Conservation (phyloP, 2,329 filamentous ascomycete species). For the Ophiostoma montium region DNA sequence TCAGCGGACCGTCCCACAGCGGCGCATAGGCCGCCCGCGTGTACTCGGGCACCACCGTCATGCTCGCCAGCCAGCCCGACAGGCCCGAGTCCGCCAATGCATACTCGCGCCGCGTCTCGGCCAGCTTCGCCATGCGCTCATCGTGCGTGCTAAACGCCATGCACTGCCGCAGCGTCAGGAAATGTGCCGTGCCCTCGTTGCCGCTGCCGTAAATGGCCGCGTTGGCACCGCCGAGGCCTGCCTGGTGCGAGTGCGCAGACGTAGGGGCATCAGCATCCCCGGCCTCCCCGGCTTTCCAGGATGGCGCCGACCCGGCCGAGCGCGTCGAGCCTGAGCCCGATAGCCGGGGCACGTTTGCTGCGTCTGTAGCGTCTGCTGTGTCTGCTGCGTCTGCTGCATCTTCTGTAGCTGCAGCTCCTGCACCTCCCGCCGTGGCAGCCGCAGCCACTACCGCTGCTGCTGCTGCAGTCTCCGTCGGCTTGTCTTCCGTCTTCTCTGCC, state of each 20-base stretch:
- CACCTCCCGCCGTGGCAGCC: neutral
- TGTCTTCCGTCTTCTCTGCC: too few species aligned
- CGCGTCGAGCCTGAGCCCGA: neutral
- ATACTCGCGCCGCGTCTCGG: constrained; percentile 57
- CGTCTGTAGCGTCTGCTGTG: too few species aligned
- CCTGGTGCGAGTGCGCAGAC: neutral
- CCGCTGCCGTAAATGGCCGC: constrained; percentile 1
- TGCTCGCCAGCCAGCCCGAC: constrained; percentile 34
- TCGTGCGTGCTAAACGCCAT: constrained; percentile 48
- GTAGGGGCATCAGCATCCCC: neutral
- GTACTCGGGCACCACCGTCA: constrained; percentile 35
- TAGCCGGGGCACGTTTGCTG: neutral
- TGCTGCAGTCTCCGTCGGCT: neutral
- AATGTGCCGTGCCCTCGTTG: constrained; percentile 17
- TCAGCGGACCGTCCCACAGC: constrained; percentile 14
- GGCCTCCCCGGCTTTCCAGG: neutral
- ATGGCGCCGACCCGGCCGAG: neutral
- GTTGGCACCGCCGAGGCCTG: neutral
- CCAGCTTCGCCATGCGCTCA: constrained; percentile 61
- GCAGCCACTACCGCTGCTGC: neutral
- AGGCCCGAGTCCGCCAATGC: constrained; percentile 62
- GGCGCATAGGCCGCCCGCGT: constrained; percentile 20
- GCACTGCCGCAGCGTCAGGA: constrained; percentile 43
- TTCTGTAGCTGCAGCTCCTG: neutral
- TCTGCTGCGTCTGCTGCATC: neutral